Evolutionary conservation across 2,329 filamentous ascomycete species (phyloP).

Genomic region (Lasiodiplodia gonubiensis): DNA sequence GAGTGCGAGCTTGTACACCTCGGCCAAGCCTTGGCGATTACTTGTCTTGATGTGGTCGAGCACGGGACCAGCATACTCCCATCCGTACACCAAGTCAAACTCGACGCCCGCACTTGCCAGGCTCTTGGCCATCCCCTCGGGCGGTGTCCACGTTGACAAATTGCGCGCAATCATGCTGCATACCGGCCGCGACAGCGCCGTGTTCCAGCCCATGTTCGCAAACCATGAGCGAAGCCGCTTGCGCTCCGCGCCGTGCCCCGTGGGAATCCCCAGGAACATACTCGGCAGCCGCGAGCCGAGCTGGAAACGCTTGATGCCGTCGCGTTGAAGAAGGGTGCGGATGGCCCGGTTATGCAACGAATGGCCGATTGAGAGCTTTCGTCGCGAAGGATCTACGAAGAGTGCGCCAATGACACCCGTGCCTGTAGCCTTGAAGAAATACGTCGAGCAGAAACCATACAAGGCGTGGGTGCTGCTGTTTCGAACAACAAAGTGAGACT

Average conservation of each 20-base stretch:
- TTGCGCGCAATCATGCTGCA: slow-evolving; percentile 77
- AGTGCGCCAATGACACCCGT: slow-evolving; percentile 81
- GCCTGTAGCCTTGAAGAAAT: slow-evolving; percentile 72
- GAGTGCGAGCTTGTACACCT: slow-evolving; percentile 79
- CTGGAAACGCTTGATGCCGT: slow-evolving; percentile 78
- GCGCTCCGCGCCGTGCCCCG: slow-evolving; percentile 64
- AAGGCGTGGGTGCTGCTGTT: slow-evolving; percentile 91
- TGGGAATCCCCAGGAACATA: slow-evolving; percentile 85
- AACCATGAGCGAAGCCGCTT: slow-evolving; percentile 79
- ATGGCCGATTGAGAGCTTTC: slow-evolving; percentile 87
- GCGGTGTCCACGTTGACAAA: slow-evolving; percentile 73
- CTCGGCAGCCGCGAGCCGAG: slow-evolving; percentile 81
- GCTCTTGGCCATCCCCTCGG: slow-evolving; percentile 76
- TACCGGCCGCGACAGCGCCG: slow-evolving; percentile 64
- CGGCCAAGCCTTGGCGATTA: slow-evolving; percentile 76
- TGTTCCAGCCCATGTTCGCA: slow-evolving; percentile 87
- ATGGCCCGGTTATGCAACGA: slow-evolving; percentile 88
- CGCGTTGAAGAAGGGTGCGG: slow-evolving; percentile 72
- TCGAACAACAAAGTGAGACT: slow-evolving; percentile 88
- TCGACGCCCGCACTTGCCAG: slow-evolving; percentile 74
- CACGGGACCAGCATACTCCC: slow-evolving; percentile 75
- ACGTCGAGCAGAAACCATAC: slow-evolving; percentile 92
- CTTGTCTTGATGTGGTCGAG: slow-evolving; percentile 75
- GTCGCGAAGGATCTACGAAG: slow-evolving; percentile 86
- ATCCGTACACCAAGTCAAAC: slow-evolving; percentile 83